These are phyloP conservation scores for Linnemannia zychae DNA, from an alignment of 192 early-diverging fungal genomes.

Conservation along the genomic window DNA sequence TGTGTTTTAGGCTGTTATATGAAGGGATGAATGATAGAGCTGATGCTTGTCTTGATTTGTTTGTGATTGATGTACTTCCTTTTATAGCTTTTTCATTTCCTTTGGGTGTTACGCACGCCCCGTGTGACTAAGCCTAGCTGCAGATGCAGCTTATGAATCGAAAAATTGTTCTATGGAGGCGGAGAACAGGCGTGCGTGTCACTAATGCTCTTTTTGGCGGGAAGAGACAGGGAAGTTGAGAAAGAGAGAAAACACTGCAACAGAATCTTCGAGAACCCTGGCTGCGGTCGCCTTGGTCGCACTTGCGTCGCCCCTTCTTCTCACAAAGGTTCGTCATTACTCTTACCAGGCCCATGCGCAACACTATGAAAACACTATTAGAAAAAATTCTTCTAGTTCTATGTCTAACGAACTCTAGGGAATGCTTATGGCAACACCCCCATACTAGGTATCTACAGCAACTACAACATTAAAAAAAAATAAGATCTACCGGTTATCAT, in stretches of 20 bases:
- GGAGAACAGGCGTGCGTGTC: background rate
- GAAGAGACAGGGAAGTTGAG: background rate
- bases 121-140: background rate
- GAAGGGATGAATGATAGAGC: background rate
- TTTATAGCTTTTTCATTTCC: background rate
- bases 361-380: background rate
- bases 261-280: slow-evolving; percentile 2
- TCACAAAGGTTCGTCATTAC: background rate
- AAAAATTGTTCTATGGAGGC: background rate
- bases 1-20: background rate
- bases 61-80: background rate
- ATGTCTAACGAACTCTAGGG: background rate
- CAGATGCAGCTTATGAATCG: background rate
- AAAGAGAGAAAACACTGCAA: background rate
- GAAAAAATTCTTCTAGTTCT: background rate
- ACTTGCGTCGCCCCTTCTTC: background rate
- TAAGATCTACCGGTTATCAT: background rate
- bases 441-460: background rate
- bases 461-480: too few species aligned
- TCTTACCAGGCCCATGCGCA: background rate
- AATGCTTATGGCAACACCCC: background rate
- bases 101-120: background rate
- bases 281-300: background rate
- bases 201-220: background rate
- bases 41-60: background rate